Evolutionary conservation across 192 early-diverging fungal genomes (phyloP).

Genomic region (Entomortierella beljakovae): DNA sequence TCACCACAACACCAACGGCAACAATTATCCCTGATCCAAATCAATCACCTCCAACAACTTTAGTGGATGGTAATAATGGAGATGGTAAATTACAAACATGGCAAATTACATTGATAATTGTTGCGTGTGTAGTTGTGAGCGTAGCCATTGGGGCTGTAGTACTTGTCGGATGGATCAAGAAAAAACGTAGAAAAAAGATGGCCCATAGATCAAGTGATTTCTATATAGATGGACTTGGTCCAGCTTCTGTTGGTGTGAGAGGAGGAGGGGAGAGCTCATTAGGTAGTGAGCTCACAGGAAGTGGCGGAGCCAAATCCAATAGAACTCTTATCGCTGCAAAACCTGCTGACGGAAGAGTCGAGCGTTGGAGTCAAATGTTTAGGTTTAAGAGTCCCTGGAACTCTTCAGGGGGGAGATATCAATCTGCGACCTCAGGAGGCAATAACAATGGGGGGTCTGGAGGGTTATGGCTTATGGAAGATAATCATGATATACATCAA

Average conservation of each 20-base stretch:
- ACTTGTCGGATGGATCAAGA: conserved; percentile 15
- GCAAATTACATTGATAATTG: conserved; percentile 34
- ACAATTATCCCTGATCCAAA: conserved; percentile 36
- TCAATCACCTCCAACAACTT: conserved; percentile 14
- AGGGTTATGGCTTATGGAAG: conserved; percentile 25
- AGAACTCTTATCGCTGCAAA: neutral
- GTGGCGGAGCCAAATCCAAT: conserved; percentile 19
- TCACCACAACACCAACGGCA: neutral
- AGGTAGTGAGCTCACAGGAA: conserved; percentile 8
- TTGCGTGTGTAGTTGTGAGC: conserved; percentile 14
- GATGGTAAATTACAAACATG: conserved; percentile 8
- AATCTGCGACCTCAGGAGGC: neutral
- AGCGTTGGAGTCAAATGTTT: conserved; percentile 12
- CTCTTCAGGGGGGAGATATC: conserved; percentile 3
- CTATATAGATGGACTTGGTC: neutral
- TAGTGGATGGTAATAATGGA: neutral
- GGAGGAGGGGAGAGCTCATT: neutral
- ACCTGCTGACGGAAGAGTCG: neutral
- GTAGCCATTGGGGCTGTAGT: conserved; percentile 6
- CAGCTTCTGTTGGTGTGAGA: neutral
- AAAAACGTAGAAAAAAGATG: neutral
- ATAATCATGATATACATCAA: conserved; percentile 1
- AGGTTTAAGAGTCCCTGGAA: conserved; percentile 10
- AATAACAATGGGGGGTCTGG: conserved; percentile 1
- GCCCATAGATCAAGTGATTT: neutral